phyloP scores from a whole-genome alignment of 2,329 filamentous ascomycete genomes.

The Nemania serpens region DNA sequence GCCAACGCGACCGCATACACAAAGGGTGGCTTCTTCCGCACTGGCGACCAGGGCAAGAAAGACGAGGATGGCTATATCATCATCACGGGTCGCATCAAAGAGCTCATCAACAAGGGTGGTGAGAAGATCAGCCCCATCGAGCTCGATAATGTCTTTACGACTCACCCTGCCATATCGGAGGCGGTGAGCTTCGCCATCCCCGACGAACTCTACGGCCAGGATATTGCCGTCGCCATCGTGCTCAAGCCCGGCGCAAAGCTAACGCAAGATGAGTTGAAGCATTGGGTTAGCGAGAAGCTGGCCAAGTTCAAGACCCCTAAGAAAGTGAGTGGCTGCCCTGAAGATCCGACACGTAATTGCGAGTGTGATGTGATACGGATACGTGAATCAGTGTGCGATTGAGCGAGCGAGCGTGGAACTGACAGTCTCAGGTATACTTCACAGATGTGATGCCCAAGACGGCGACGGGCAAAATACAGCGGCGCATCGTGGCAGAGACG shows the following conservation, averaged over 20 bases:
- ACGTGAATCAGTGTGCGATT: neutral
- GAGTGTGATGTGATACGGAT: constrained; percentile 7
- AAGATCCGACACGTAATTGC: neutral
- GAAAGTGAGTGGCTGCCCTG: constrained; percentile 58
- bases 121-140: constrained; percentile 91
- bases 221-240: constrained; percentile 77
- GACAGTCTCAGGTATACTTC: constrained; percentile 68
- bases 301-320: constrained; percentile 87
- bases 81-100: constrained; percentile 92
- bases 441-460: constrained; percentile 87
- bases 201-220: constrained; percentile 82
- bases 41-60: constrained; percentile 82
- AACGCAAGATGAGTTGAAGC: constrained; percentile 64
- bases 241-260: constrained; percentile 67
- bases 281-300: constrained; percentile 70
- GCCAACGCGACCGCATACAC: constrained; percentile 79
- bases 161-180: constrained; percentile 73
- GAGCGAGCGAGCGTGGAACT: constrained; percentile 4
- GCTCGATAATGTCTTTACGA: constrained; percentile 79
- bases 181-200: constrained; percentile 84
- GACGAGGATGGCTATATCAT: constrained; percentile 81
- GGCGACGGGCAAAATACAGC: constrained; percentile 87
- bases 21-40: constrained; percentile 80
- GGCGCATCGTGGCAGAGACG: constrained; percentile 81
- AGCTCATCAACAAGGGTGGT: constrained; percentile 87